phyloP scores from a whole-genome alignment of 2,329 filamentous ascomycete species.

The Aspergillus transmontanensis region DNA sequence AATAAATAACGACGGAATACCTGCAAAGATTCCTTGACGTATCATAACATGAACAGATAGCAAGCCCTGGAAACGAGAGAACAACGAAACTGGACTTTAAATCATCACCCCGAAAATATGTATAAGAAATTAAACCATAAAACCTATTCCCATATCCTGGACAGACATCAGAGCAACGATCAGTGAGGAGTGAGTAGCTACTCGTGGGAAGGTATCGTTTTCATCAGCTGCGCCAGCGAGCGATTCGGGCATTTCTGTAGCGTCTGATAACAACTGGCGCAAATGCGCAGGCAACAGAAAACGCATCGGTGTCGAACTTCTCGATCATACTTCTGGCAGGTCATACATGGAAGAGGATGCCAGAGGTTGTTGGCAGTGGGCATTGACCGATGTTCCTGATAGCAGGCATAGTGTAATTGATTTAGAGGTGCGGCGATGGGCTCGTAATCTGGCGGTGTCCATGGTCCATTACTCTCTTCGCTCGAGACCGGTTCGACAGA shows the following conservation, averaged over 20 bases:
- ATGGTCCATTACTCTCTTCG: constrained; percentile 24
- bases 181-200: neutral
- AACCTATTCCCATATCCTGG: neutral
- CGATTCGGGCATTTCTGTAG: constrained; percentile 37
- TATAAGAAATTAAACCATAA: neutral
- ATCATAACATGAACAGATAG: neutral
- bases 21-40: neutral
- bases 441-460: constrained; percentile 35
- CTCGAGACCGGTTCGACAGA: constrained; percentile 22
- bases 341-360: constrained; percentile 47
- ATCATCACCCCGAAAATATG: neutral
- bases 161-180: neutral
- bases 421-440: constrained; percentile 38
- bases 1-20: neutral
- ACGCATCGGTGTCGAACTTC: constrained; percentile 43
- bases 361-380: constrained; percentile 39
- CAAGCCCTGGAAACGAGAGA: neutral
- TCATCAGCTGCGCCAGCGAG: constrained; percentile 38
- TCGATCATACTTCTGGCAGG: constrained; percentile 42
- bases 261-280: constrained; percentile 35
- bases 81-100: neutral
- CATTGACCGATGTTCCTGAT: constrained; percentile 43
- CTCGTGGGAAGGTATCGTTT: constrained; percentile 16
- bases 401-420: constrained; percentile 42
- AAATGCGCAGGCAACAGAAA: constrained; percentile 47